Evolutionary conservation across 1,139 yeast species (phyloP).

Genomic region (Geotrichum cucujoidarum): DNA sequence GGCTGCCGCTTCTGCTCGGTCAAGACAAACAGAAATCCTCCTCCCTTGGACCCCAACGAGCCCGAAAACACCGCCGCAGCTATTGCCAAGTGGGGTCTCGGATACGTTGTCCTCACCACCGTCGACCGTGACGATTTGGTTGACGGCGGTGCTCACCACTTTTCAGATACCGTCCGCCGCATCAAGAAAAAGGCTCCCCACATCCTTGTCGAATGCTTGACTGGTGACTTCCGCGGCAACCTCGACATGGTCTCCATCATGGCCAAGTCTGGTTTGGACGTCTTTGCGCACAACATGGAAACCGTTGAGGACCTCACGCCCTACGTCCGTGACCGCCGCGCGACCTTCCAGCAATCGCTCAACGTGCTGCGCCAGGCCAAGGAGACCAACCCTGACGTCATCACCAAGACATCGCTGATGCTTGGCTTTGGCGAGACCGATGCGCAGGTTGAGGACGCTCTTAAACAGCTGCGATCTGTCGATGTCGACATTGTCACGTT

Average conservation of each 20-base stretch:
- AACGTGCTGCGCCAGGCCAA: constrained; percentile 77
- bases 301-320: constrained; percentile 96
- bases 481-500: constrained; percentile 93
- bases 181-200: constrained; percentile 89
- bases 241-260: constrained; percentile 71
- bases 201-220: constrained; percentile 83
- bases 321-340: constrained; percentile 91
- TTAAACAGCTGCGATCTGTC: constrained; percentile 67
- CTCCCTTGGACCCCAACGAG: constrained; percentile 88
- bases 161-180: constrained; percentile 77
- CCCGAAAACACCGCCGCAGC: constrained; percentile 98
- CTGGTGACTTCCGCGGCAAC: constrained; percentile 95
- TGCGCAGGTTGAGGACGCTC: constrained; percentile 72
- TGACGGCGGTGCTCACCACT: constrained; percentile 92
- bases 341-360: constrained; percentile 86
- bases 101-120: constrained; percentile 94
- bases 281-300: constrained; percentile 94
- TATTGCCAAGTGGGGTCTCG: constrained; percentile 95
- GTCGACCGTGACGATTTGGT: constrained; percentile 93
- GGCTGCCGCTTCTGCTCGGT: constrained; percentile 98
- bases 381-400: constrained; percentile 61
- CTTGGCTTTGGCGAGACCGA: constrained; percentile 96
- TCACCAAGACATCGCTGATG: constrained; percentile 95
- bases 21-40: constrained; percentile 83
- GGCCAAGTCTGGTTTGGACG: constrained; percentile 87